Evolutionary conservation across 2,329 filamentous ascomycete genomes (phyloP), one percentile per base, ranked within the genome.

Genomic region (Apiospora koreana): DNA sequence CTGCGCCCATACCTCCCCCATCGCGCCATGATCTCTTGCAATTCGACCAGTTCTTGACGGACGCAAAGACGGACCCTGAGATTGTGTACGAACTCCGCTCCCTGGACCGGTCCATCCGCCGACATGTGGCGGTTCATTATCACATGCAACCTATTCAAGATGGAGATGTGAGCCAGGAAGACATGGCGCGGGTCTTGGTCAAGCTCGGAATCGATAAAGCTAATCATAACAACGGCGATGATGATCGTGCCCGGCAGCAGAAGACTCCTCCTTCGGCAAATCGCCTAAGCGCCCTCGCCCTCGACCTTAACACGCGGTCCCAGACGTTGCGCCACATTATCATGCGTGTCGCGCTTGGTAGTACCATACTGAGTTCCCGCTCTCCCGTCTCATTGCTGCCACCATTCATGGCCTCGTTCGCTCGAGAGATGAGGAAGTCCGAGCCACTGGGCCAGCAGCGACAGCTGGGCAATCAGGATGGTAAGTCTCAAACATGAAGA

Each of bases 101-200:
- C 0, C 69, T 84, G 2, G 76, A 76, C 1, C 74, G 78, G 6
- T 77, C 83, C 6, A 78, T 85, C 14, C 76, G 79, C 38, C 77
- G 81, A 46, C 83, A 85, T 71, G 80, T 83, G 48, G 78, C 83
- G 68, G 79, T 75, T 68, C 73, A 83, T 67, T 85, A 84, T 67
- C 81, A 82, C 68, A 64, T 72, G 0, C 71, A 77, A 0, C 75
- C 75, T 0, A 70, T 80, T 4, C 70, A 74, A 0, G 50, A 64
- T 5, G 74, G 73, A 69, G 10, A 66, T 4, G 18, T 35, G 7
- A 58, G 10, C 28, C 16, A 14, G 1, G 50, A 58, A 16, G 65
- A 69, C 2, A 74, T 82, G 9, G 69, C 73, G n/a, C 46, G 75
- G 28, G 69, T 71, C 2, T 73, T 83, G 3, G 41, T 50, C 2